These are phyloP conservation scores for Pharus latifolius DNA, from an alignment of 176 grass and related monocot genomes.

Conservation along the genomic window DNA sequence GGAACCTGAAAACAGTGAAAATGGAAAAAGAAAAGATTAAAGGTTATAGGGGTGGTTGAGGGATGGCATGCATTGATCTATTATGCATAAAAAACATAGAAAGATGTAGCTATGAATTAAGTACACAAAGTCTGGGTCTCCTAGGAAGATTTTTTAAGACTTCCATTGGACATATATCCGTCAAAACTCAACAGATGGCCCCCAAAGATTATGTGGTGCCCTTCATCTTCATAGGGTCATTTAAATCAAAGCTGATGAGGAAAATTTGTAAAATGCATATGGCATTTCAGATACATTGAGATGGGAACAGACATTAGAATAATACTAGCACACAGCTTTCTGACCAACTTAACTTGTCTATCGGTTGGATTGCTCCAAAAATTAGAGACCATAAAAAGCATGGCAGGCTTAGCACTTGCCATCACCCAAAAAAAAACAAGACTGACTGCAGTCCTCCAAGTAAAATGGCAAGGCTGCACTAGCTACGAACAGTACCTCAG, in stretches of 20 bases:
- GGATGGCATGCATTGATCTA: not conserved
- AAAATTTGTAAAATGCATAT: not conserved
- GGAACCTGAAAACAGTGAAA: conserved; percentile 45
- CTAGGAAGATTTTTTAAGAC: not conserved
- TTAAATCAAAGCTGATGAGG: not conserved
- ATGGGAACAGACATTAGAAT: not conserved
- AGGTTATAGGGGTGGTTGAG: too few species aligned
- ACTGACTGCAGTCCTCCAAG: too few species aligned
- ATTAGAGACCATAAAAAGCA: not conserved
- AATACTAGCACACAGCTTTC: not conserved
- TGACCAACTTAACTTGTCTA: not conserved
- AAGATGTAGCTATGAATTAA: not conserved
- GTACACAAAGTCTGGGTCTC: not conserved
- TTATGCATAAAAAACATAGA: not conserved
- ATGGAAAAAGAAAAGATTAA: not conserved
- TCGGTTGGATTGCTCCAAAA: not conserved
- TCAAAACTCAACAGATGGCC: not conserved
- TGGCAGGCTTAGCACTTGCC: not conserved
- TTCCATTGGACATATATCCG: not conserved
- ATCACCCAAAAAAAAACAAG: not conserved
- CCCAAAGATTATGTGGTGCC: not conserved
- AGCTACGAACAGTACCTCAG: not conserved
- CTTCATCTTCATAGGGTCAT: not conserved
- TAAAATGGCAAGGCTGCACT: not conserved
- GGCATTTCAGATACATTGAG: not conserved